A percentile compares a stretch with the other conserved stretches of the same genome.
Evolutionary conservation across 2,329 filamentous ascomycete species (phyloP).

Genomic region (Piedraia hortae): DNA sequence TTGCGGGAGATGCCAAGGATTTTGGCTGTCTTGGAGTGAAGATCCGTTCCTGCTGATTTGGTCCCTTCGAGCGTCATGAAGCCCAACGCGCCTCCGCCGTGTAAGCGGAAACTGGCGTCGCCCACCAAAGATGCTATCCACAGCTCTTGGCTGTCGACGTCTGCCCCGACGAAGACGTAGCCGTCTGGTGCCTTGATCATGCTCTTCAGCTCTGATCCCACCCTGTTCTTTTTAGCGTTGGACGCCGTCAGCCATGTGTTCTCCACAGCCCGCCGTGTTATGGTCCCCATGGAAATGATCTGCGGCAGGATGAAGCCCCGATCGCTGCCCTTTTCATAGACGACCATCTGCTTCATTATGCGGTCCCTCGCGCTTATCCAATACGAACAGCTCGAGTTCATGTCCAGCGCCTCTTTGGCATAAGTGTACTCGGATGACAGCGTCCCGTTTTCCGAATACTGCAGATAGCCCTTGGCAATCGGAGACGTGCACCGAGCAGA

Average conservation of each 20-base stretch:
- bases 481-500: conserved; percentile 61
- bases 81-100: conserved; percentile 87
- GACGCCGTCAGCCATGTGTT: conserved; percentile 97
- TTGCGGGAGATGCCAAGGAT: conserved; percentile 88
- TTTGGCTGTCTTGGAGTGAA: conserved; percentile 75
- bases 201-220: conserved; percentile 87
- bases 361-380: conserved; percentile 91
- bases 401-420: conserved; percentile 82
- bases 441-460: conserved; percentile 73
- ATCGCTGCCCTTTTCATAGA: conserved; percentile 35
- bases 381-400: conserved; percentile 97
- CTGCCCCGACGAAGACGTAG: conserved; percentile 82
- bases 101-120: conserved; percentile 79
- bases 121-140: conserved; percentile 95
- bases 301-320: conserved; percentile 83
- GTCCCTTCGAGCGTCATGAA: conserved; percentile 98
- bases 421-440: conserved; percentile 70
- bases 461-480: conserved; percentile 68
- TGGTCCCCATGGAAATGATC: conserved; percentile 92
- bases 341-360: conserved; percentile 85
- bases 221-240: conserved; percentile 85
- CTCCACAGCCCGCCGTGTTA: conserved; percentile 79
- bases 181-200: conserved; percentile 84
- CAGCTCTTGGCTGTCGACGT: conserved; percentile 89
- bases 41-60: conserved; percentile 74